phyloP scores from a whole-genome alignment of 2,329 filamentous ascomycete species.

The Anthostomella pinea region DNA sequence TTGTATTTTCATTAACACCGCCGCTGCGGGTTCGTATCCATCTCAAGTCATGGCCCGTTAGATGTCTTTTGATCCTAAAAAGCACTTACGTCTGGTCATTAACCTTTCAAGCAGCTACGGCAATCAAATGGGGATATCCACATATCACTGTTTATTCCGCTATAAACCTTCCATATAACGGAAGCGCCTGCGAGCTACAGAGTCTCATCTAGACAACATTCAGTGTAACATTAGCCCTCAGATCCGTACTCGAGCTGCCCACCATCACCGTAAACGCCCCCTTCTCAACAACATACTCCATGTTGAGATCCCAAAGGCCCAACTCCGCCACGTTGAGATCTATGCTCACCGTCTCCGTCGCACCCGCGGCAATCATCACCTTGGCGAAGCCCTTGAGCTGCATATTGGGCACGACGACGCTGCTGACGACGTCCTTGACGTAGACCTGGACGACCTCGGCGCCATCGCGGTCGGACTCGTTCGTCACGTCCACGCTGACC shows the following conservation, averaged over 20 bases:
- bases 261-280: conserved; percentile 64
- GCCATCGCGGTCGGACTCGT: conserved; percentile 54
- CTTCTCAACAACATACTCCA: conserved; percentile 72
- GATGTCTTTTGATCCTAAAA: no score
- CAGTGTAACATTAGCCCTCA: conserved; percentile 55
- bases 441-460: conserved; percentile 69
- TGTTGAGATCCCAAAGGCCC: conserved; percentile 55
- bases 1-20: no score
- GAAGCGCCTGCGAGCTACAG: no score
- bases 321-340: conserved; percentile 47
- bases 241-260: conserved; percentile 57
- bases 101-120: no score
- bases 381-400: conserved; percentile 67
- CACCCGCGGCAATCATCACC: conserved; percentile 57
- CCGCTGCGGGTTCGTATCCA: no score
- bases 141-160: no score
- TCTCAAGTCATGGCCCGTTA: no score
- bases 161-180: no score
- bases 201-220: conserved; percentile 42
- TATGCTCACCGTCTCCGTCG: conserved; percentile 51
- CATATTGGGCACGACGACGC: conserved; percentile 62
- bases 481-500: conserved; percentile 60
- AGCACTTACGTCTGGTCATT: no score
- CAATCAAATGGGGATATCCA: no score
- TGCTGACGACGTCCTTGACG: conserved; percentile 59